phyloP scores from a whole-genome alignment of 768 basidiomycete species.

The Trametes meyenii region DNA sequence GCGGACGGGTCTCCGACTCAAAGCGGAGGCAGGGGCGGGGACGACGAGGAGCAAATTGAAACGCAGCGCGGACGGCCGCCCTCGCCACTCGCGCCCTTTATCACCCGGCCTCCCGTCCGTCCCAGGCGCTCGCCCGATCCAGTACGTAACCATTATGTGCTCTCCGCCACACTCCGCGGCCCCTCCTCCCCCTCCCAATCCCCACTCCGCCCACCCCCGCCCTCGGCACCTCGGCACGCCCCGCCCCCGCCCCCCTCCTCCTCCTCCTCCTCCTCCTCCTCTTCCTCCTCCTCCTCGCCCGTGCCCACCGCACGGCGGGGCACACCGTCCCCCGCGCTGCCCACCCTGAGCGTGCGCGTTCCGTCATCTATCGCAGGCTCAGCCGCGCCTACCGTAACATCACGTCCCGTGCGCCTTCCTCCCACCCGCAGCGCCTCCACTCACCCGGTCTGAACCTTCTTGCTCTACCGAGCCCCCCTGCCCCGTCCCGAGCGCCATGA shows the following conservation, averaged over 20 bases:
- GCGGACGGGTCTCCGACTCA: slow-evolving; percentile 28
- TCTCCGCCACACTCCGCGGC: slow-evolving; percentile 16
- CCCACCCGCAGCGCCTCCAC: not conserved
- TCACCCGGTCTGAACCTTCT: not conserved
- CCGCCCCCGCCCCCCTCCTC: not conserved
- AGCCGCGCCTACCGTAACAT: not conserved
- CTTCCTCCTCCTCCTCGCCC: not conserved
- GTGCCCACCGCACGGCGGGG: not conserved
- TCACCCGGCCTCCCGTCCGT: not conserved
- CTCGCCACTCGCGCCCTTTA: not conserved
- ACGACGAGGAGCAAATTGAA: slow-evolving; percentile 24
- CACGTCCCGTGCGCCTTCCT: slow-evolving; percentile 4
- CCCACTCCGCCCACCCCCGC: slow-evolving; percentile 5
- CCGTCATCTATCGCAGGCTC: not conserved
- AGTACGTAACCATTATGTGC: slow-evolving; percentile 12
- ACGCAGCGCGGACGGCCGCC: slow-evolving; percentile 21
- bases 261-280: not conserved
- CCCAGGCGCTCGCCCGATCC: not conserved
- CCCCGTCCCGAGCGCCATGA: not conserved
- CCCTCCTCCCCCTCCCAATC: slow-evolving; percentile 9
- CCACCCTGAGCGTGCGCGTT: too few relatives aligned
- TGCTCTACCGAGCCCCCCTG: not conserved
- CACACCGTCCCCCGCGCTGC: not conserved
- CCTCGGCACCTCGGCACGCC: too few relatives aligned
- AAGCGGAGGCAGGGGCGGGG: slow-evolving; percentile 28